Base-by-base conservation (phyloP, 139 green algal genomes). In the Eudorina sp. region DNA sequence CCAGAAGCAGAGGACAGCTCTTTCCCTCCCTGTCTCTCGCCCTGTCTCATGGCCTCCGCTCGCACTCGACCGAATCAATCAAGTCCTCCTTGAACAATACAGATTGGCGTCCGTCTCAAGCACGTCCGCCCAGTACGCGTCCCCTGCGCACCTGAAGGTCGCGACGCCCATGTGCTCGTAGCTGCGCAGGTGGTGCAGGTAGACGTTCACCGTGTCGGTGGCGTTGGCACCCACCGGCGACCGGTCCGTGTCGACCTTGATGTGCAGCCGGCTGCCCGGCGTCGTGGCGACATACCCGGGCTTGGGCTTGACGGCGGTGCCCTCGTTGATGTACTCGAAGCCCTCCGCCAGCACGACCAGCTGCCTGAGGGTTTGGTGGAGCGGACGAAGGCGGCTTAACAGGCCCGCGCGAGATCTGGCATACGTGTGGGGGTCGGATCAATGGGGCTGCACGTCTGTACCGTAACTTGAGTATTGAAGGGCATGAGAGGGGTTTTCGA, bases 111-210 rank as follows among this genome's bases (percentile, higher is more conserved):
- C n/a, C n/a, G n/a, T n/a, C n/a, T n/a, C n/a, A n/a, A n/a, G n/a
- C n/a, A n/a, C n/a, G n/a, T n/a, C n/a, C n/a, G n/a, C n/a, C n/a
- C n/a, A n/a, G n/a, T n/a, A n/a, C n/a, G n/a, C 68, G 68, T 4
- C 73, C 9, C 31, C 29, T 36, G 1, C 58, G 4, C 79, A 86
- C 79, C 40, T 86, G 41, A 89, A 41, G 11, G 34, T 40, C 3
- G 84, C 84, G 8, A 27, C 36, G 29, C 84, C 84, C 84, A 89
- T 89, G 84, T 69, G 53, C 41, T 70, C 55, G 41, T 89, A 84
- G 73, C 53, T 79, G 3, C 72, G 38, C 38, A 89, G 72, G 74
- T 84, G 75, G 51, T 74, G 70, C 48, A 89, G 19, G 83, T 81
- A 72, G 25, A 88, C 66, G 27, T 23, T 3, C 25, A 88, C 46